Conservation (phyloP, 805 yeast genomes). For the Ogataea nakhonphanomensis region DNA sequence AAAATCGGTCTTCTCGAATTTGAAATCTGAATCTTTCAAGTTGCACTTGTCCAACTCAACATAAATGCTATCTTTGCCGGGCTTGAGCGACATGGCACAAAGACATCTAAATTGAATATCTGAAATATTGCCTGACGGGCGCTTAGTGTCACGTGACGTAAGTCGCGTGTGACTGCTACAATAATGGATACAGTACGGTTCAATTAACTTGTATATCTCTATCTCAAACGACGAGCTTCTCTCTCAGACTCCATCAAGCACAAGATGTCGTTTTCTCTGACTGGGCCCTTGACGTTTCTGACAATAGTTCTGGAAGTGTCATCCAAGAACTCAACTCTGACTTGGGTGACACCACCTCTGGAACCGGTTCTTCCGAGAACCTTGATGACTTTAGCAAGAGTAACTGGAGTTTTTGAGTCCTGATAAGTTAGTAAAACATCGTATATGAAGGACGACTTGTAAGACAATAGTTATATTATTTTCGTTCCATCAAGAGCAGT, state of each 20-base stretch:
- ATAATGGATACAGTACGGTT: slow-evolving; percentile 5
- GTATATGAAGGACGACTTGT: too few relatives aligned
- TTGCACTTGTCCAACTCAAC: slow-evolving; percentile 16
- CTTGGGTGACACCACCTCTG: slow-evolving; percentile 99
- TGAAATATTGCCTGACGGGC: not conserved
- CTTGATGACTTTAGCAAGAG: slow-evolving; percentile 99
- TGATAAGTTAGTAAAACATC: slow-evolving; percentile 16
- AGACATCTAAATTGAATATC: too few relatives aligned
- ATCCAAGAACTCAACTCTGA: slow-evolving; percentile 94
- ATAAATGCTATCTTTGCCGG: slow-evolving; percentile 16
- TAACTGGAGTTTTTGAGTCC: slow-evolving; percentile 85
- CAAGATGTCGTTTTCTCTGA: slow-evolving; percentile 96
- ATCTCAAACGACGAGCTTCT: slow-evolving; percentile 96
- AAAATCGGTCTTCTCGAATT: slow-evolving; percentile 28
- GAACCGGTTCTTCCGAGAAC: slow-evolving; percentile 99
- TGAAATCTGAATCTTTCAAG: slow-evolving; percentile 8
- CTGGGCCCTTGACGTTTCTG: slow-evolving; percentile 97
- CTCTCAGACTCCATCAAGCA: slow-evolving; percentile 99
- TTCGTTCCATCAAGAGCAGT: too few relatives aligned
- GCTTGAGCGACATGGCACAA: slow-evolving; percentile 4
- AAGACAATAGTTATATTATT: too few relatives aligned
- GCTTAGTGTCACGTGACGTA: slow-evolving; percentile 12
- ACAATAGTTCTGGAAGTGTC: slow-evolving; percentile 93
- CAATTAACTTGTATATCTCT: slow-evolving; percentile 28
- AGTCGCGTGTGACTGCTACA: slow-evolving; percentile 10